Percentiles rank a stretch among this genome's conserved stretches.
Conservation (phyloP, 2,329 filamentous ascomycete species). For the Alternaria incomplexa region DNA sequence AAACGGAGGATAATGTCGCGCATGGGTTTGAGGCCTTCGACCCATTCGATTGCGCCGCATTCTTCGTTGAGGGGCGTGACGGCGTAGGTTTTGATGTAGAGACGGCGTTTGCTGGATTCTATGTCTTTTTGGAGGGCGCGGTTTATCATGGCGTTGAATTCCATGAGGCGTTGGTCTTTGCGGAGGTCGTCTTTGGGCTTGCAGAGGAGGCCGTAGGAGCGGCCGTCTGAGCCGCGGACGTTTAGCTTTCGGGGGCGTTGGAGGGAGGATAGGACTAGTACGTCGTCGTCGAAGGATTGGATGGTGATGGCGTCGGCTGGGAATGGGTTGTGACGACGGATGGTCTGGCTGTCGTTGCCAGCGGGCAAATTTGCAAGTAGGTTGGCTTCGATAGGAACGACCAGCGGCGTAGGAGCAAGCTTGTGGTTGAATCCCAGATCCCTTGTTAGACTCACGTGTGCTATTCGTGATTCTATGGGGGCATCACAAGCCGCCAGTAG, state of each 20-base stretch:
- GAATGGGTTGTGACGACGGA: slow-evolving; percentile 81
- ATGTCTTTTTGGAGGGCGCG: slow-evolving; percentile 89
- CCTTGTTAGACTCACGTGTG: slow-evolving; percentile 75
- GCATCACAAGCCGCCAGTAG: slow-evolving; percentile 81
- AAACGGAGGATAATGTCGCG: slow-evolving; percentile 85
- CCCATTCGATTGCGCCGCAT: slow-evolving; percentile 98
- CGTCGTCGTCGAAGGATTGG: slow-evolving; percentile 79
- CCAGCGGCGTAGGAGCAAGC: slow-evolving; percentile 79
- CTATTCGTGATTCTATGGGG: slow-evolving; percentile 72
- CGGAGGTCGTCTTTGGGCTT: slow-evolving; percentile 98
- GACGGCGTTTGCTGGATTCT: slow-evolving; percentile 84
- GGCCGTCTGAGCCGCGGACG: slow-evolving; percentile 86
- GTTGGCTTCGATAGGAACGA: slow-evolving; percentile 86
- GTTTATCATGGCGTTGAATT: slow-evolving; percentile 99
- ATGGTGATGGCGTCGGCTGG: slow-evolving; percentile 86
- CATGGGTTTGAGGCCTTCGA: slow-evolving; percentile 92
- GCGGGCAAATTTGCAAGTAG: slow-evolving; percentile 81
- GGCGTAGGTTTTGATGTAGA: slow-evolving; percentile 90
- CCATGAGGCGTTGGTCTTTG: slow-evolving; percentile 98
- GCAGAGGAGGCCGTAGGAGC: slow-evolving; percentile 86
- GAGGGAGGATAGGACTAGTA: slow-evolving; percentile 86
- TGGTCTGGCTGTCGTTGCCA: slow-evolving; percentile 70
- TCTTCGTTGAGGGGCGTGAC: slow-evolving; percentile 97
- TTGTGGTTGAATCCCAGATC: slow-evolving; percentile 86
- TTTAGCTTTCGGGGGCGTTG: slow-evolving; percentile 91